Evolutionary conservation across 495 filamentous ascomycete genomes (phyloP), one percentile per base, ranked within the genome.

Genomic region (Penicillium maclennaniae): DNA sequence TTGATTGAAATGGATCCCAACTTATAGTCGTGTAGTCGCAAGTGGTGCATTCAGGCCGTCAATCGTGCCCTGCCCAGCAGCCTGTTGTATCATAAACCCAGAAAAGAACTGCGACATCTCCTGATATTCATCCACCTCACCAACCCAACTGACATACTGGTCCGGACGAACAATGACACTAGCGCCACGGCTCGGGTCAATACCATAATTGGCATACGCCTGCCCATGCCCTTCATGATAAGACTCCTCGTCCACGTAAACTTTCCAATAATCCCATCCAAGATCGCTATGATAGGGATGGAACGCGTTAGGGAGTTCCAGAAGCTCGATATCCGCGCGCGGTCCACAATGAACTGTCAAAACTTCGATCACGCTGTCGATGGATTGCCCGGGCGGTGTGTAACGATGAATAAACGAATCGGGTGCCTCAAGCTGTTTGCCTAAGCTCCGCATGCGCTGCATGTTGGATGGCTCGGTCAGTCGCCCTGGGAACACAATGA

Each of bases 401-500:
- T 69, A 76, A 8, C 69, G 57, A 17, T 53, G 66, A 17, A 82
- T 36, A 54, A 83, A 76, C 68, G 79, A 56, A 80, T 69, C 39
- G 1, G 36, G 27, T 0, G 9, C 49, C 3, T 58, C 61, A 17
- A 86, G 69, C 17, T 45, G 51, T 3, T 62, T 58, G 27, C 80
- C 79, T 23, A 86, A 71, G 2, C 46, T 49, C 4, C 78, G 61
- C 1, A 85, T 58, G 16, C 80, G 68, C 5, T 60, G 28, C 41
- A 57, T 63, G 54, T 82, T 76, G 0, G 5, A 21, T 43, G 62
- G 17, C 21, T 67, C 3, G 12, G 65, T 54, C 5, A 87, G 60
- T 55, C 82, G 70, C 2, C 84, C 85, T 0, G 80, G 78, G 48
- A 88, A 87, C 12, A 87, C 52, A n/a, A 88, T 68, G 34, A 88